These are phyloP conservation scores for Yarrowia porcina DNA, from an alignment of 805 yeast species.

Conservation along the genomic window DNA sequence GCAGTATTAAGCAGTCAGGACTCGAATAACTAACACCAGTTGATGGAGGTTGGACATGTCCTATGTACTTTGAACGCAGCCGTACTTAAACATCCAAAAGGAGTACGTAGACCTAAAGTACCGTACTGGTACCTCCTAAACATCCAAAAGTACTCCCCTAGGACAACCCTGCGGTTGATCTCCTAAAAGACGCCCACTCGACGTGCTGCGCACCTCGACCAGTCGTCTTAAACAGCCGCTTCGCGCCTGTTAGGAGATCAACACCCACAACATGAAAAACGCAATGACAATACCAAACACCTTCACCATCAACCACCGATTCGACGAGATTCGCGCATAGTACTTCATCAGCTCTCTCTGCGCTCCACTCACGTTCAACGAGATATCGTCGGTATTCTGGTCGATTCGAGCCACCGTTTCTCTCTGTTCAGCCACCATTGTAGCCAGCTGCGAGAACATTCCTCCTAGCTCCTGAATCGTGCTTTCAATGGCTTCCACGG, in stretches of 20 bases:
- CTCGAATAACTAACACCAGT: too few species aligned
- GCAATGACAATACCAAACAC: conserved; percentile 82
- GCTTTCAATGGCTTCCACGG: conserved; percentile 95
- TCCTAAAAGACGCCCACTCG: too few species aligned
- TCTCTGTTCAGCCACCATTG: conserved; percentile 97
- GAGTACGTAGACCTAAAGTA: too few species aligned
- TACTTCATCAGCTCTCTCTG: conserved; percentile 90
- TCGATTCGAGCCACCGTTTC: conserved; percentile 95
- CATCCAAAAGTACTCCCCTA: too few species aligned
- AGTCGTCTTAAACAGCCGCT: too few species aligned
- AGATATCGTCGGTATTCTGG: conserved; percentile 89
- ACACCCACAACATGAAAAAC: conserved; percentile 39
- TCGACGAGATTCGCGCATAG: conserved; percentile 80
- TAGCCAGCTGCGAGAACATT: conserved; percentile 88
- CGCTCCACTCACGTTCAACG: conserved; percentile 86
- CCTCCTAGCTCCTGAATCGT: conserved; percentile 96
- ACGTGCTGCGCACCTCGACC: too few species aligned
- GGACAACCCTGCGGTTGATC: too few species aligned
- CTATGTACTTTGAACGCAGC: too few species aligned
- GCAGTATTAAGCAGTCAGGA: too few species aligned
- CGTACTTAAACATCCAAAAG: too few species aligned
- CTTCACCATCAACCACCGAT: conserved; percentile 87
- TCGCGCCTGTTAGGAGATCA: conserved; percentile 32
- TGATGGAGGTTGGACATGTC: too few species aligned
- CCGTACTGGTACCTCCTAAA: too few species aligned